Conservation (phyloP, 2,329 filamentous ascomycete genomes). For the Colletotrichum nymphaeae region DNA sequence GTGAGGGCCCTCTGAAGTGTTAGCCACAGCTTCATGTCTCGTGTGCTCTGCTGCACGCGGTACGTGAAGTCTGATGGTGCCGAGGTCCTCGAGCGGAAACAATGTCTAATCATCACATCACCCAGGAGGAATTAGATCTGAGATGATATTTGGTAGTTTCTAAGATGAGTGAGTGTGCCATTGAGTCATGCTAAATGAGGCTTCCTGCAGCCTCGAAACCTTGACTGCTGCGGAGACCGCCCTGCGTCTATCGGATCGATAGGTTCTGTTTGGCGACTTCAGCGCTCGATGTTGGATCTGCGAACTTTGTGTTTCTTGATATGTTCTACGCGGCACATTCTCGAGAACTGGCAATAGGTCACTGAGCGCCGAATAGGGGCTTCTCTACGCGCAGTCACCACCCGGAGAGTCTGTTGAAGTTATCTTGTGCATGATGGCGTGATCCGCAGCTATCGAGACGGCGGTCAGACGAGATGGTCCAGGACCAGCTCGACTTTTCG, state of each 20-base stretch:
- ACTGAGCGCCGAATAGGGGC: background rate
- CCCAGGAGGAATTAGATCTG: background rate
- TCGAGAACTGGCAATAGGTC: background rate
- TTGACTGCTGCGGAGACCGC: background rate
- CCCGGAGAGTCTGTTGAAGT: background rate
- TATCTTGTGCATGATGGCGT: background rate
- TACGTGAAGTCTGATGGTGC: background rate
- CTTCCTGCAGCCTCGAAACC: background rate
- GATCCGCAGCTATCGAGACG: background rate
- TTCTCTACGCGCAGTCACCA: background rate
- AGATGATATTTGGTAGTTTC: background rate
- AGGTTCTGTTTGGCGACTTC: background rate
- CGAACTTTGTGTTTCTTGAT: background rate
- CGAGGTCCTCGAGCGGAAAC: background rate
- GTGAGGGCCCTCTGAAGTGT: background rate
- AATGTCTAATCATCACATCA: background rate
- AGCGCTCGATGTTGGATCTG: background rate
- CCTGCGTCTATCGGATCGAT: background rate
- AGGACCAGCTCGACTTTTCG: background rate
- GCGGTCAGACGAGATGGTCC: background rate
- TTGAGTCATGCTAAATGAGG: background rate
- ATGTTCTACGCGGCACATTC: background rate
- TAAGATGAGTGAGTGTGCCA: background rate
- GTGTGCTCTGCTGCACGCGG: background rate
- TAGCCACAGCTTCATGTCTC: too few relatives aligned